Evolutionary conservation across 306 rosid species (phyloP).

Genomic region (Prunus dulcis): DNA sequence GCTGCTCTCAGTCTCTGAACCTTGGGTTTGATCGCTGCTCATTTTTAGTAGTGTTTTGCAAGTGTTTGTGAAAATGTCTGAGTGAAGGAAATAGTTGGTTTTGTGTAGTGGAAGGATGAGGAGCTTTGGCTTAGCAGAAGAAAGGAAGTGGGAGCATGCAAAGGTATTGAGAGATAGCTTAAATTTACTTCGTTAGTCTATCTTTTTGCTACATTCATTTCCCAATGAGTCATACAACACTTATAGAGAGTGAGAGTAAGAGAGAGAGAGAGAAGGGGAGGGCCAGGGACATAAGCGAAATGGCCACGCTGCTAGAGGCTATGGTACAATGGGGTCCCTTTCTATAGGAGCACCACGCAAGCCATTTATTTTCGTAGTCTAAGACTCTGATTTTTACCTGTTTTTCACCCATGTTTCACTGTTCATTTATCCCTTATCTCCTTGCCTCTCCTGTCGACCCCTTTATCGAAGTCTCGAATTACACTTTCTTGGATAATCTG

Average conservation of each 20-base stretch:
- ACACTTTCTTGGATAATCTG: background rate
- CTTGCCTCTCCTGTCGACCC: constrained; percentile 17
- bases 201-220: constrained; percentile 22
- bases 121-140: background rate
- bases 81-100: background rate
- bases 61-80: background rate
- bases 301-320: constrained; percentile 31
- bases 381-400: constrained; percentile 2
- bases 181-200: background rate
- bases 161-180: background rate
- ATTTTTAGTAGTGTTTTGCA: background rate
- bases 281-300: constrained; percentile 22
- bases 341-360: constrained; percentile 44
- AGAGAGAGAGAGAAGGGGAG: constrained; percentile 9
- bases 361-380: constrained; percentile 3
- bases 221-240: constrained; percentile 36
- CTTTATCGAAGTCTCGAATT: constrained; percentile 11
- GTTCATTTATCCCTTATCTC: constrained; percentile 45
- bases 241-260: constrained; percentile 36
- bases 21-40: background rate
- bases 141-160: background rate
- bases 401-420: constrained; percentile 30
- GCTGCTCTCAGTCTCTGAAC: constrained; percentile 17
- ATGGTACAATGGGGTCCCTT: constrained; percentile 19
- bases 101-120: background rate